Percentiles rank a stretch among this genome's conserved stretches.
phyloP scores from a whole-genome alignment of 2,329 filamentous ascomycete species.

The Helotiales sp. region DNA sequence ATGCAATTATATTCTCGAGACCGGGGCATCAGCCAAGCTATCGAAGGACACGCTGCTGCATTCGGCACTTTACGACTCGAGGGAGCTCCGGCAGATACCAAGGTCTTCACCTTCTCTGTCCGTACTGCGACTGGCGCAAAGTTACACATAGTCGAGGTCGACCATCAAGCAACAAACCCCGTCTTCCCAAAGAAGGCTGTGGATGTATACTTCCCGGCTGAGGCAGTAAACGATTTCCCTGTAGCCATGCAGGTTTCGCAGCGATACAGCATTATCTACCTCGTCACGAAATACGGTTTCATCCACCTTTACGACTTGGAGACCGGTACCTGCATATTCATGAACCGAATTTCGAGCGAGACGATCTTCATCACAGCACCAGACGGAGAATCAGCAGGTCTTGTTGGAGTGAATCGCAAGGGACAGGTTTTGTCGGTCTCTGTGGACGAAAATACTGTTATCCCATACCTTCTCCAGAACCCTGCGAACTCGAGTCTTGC shows the following conservation, averaged over 20 bases:
- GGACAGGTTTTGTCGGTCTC: constrained; percentile 94
- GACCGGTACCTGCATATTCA: constrained; percentile 93
- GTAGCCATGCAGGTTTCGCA: constrained; percentile 96
- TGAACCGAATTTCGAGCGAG: constrained; percentile 99
- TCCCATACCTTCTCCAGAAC: constrained; percentile 94
- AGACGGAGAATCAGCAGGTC: constrained; percentile 81
- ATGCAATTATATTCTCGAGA: constrained; percentile 98
- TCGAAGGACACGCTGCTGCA: constrained; percentile 93
- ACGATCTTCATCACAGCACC: constrained; percentile 95
- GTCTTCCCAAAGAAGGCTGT: constrained; percentile 93
- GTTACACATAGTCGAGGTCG: constrained; percentile 96
- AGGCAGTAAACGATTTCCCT: constrained; percentile 95
- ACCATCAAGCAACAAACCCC: constrained; percentile 87
- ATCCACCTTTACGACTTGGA: constrained; percentile 98
- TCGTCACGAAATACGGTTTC: constrained; percentile 98
- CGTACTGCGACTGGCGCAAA: constrained; percentile 88
- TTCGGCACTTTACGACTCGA: constrained; percentile 90
- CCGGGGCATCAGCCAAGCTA: constrained; percentile 94
- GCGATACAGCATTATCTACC: constrained; percentile 94
- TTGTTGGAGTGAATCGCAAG: constrained; percentile 94
- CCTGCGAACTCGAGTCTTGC: constrained; percentile 91
- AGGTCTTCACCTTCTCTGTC: constrained; percentile 95
- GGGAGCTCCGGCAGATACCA: constrained; percentile 85
- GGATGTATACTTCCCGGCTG: constrained; percentile 95
- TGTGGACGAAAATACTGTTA: constrained; percentile 86